phyloP scores from a whole-genome alignment of 192 early-diverging fungal species.

The Paraglomus brasilianum region DNA sequence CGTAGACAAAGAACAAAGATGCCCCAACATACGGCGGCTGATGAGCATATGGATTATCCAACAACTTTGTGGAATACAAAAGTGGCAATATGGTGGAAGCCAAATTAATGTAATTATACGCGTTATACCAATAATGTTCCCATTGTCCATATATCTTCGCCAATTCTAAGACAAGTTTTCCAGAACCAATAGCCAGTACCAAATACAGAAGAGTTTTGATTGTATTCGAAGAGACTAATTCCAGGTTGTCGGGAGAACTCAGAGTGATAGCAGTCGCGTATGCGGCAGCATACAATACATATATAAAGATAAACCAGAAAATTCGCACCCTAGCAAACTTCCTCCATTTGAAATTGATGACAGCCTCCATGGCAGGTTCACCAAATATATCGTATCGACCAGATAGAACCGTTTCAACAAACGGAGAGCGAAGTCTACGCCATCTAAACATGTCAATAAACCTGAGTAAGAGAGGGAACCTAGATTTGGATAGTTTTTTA shows the following conservation, averaged over 20 bases:
- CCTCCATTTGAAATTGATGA: slow-evolving; percentile 31
- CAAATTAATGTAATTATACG: slow-evolving; percentile 13
- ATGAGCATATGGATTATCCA: too few species aligned
- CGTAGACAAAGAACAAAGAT: not conserved
- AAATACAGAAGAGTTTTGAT: not conserved
- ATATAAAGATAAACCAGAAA: not conserved
- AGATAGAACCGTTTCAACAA: slow-evolving; percentile 8
- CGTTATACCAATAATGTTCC: not conserved
- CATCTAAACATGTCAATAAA: not conserved
- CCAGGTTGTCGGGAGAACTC: not conserved
- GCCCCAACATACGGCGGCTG: not conserved
- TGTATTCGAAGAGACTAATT: not conserved
- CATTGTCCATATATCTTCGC: slow-evolving; percentile 8
- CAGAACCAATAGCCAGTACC: not conserved
- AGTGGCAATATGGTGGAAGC: slow-evolving; percentile 10
- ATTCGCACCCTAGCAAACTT: slow-evolving; percentile 14
- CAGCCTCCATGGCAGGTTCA: slow-evolving; percentile 27
- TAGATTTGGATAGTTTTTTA: not conserved
- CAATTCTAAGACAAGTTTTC: not conserved
- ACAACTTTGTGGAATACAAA: not conserved
- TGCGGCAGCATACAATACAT: not conserved
- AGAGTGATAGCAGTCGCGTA: not conserved
- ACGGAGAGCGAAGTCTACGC: not conserved
- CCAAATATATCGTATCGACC: slow-evolving; percentile 23
- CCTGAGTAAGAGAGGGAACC: not conserved